Percentiles rank a stretch among this genome's conserved stretches.
Conservation (phyloP, 1,284 basidiomycete genomes). For the Dichomitus squalens region DNA sequence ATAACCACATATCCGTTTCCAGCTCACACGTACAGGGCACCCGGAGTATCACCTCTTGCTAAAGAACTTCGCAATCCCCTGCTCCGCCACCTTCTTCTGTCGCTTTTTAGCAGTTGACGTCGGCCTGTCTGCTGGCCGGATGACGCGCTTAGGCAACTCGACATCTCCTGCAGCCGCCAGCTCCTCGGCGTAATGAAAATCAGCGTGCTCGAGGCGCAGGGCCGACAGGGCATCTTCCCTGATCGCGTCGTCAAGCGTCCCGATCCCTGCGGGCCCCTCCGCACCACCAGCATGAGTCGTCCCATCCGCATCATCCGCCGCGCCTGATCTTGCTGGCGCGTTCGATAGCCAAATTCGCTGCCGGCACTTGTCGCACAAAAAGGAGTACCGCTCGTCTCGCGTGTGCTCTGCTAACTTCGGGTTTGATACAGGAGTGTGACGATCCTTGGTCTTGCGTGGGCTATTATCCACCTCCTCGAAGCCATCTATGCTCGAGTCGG, state of each 20-base stretch:
- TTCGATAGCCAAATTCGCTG: constrained; percentile 41
- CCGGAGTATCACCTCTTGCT: constrained; percentile 34
- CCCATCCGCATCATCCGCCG: constrained; percentile 28
- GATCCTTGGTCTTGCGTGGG: not conserved
- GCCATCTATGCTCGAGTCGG: not conserved
- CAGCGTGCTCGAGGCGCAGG: constrained; percentile 75
- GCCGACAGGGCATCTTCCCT: constrained; percentile 43
- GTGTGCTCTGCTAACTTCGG: not conserved
- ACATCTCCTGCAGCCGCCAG: constrained; percentile 43
- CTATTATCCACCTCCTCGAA: not conserved
- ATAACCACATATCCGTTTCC: too few species aligned
- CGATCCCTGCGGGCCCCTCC: not conserved
- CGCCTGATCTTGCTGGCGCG: constrained; percentile 22
- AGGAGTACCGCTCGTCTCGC: constrained; percentile 31
- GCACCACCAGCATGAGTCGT: not conserved
- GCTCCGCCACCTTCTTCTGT: constrained; percentile 34
- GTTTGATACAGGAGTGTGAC: not conserved
- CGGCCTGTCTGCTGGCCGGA: constrained; percentile 19
- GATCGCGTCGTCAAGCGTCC: constrained; percentile 27
- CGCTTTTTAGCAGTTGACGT: constrained; percentile 38
- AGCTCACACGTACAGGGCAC: constrained; percentile 6
- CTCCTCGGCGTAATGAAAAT: constrained; percentile 86
- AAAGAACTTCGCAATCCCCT: constrained; percentile 83
- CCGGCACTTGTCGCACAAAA: constrained; percentile 57
- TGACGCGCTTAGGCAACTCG: constrained; percentile 17